Percentiles rank a stretch among this genome's conserved stretches.
These are phyloP conservation scores for Leptoxyphium fumago DNA, from an alignment of 2,329 filamentous ascomycete species.

Conservation along the genomic window DNA sequence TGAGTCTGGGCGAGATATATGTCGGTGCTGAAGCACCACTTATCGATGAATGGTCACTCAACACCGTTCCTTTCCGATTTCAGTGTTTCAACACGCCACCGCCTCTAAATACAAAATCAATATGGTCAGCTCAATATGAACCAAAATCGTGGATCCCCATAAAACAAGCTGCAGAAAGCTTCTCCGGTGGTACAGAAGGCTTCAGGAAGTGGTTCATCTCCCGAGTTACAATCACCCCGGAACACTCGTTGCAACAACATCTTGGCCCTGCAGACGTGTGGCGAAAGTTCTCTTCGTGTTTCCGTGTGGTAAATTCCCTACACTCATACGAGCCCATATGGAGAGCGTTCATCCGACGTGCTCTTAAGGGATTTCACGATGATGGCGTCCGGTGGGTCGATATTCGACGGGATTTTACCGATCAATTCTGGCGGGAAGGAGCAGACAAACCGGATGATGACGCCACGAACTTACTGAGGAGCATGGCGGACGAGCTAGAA, in stretches of 20 bases:
- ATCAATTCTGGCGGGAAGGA: slow-evolving; percentile 52
- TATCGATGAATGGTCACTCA: slow-evolving; percentile 35
- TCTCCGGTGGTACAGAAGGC: slow-evolving; percentile 52
- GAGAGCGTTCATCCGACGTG: slow-evolving; percentile 54
- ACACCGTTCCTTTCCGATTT: slow-evolving; percentile 46
- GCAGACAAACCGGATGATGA: slow-evolving; percentile 51
- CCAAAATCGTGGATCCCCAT: slow-evolving; percentile 44
- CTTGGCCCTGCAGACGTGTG: slow-evolving; percentile 74
- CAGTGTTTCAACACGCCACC: slow-evolving; percentile 35
- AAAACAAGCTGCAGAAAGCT: slow-evolving; percentile 51
- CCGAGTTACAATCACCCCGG: slow-evolving; percentile 54
- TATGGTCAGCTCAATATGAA: slow-evolving; percentile 55
- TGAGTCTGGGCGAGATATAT: slow-evolving; percentile 60
- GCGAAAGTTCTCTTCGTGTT: slow-evolving; percentile 69
- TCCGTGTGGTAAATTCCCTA: slow-evolving; percentile 57
- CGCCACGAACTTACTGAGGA: slow-evolving; percentile 54
- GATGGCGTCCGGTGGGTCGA: slow-evolving; percentile 83
- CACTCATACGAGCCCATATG: slow-evolving; percentile 87
- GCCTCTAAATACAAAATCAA: slow-evolving; percentile 27
- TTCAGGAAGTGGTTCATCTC: slow-evolving; percentile 67
- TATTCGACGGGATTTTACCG: slow-evolving; percentile 59
- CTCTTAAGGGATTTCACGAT: slow-evolving; percentile 56
- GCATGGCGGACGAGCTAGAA: slow-evolving; percentile 63
- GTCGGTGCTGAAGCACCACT: slow-evolving; percentile 48
- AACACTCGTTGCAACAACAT: slow-evolving; percentile 65